Evolutionary conservation across 192 early-diverging fungal genomes (phyloP).

Genomic region (Dispira simplex): DNA sequence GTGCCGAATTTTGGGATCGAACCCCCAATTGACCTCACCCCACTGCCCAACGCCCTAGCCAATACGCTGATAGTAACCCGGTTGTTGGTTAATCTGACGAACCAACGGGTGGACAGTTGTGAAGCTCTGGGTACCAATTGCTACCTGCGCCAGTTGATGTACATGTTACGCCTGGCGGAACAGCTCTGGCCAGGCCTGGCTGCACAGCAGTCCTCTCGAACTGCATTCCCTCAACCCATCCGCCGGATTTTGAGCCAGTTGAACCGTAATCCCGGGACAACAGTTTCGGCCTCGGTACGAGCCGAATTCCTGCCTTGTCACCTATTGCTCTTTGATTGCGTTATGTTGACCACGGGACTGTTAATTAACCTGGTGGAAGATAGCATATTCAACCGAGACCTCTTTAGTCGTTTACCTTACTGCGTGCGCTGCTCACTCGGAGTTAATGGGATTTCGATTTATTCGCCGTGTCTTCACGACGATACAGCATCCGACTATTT

Average conservation of each 20-base stretch:
- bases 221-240: background rate
- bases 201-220: background rate
- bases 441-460: background rate
- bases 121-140: background rate
- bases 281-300: background rate
- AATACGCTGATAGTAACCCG: background rate
- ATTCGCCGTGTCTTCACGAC: background rate
- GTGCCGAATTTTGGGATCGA: too few relatives aligned
- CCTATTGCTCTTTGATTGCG: background rate
- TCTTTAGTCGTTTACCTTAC: background rate
- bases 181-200: constrained; percentile 1
- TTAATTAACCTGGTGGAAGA: constrained; percentile 11
- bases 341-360: constrained; percentile 10
- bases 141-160: background rate
- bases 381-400: background rate
- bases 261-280: background rate
- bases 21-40: too few relatives aligned
- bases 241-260: background rate
- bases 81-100: constrained; percentile 9
- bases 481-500: background rate
- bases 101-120: constrained; percentile 4
- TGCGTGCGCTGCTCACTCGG: background rate
- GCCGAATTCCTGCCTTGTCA: background rate
- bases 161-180: background rate
- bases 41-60: background rate